Conservation (phyloP, 805 yeast species). For the Cyberlindnera subsufficiens region DNA sequence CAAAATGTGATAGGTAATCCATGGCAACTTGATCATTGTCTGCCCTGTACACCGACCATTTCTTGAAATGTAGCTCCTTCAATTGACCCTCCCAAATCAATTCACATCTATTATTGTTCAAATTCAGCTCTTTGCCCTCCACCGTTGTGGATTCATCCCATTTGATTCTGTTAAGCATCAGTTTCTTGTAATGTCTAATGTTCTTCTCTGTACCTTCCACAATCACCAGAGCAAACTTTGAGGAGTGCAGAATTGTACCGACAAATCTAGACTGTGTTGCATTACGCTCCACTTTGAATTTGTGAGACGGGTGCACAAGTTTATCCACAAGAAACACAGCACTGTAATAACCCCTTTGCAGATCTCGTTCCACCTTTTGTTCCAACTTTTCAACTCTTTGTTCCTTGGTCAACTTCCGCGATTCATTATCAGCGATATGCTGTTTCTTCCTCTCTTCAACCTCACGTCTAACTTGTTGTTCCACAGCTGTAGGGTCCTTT, state of each 20-base stretch:
- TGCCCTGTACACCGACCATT: conserved; percentile 64
- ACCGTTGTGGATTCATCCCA: conserved; percentile 54
- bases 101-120: conserved; percentile 38
- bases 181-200: conserved; percentile 54
- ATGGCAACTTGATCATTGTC: conserved; percentile 43
- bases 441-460: conserved; percentile 51
- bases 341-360: conserved; percentile 45
- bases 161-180: conserved; percentile 54
- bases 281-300: conserved; percentile 71
- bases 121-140: conserved; percentile 27
- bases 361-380: conserved; percentile 41
- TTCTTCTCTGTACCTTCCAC: conserved; percentile 70
- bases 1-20: conserved; percentile 42
- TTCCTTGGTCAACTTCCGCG: conserved; percentile 56
- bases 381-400: conserved; percentile 45
- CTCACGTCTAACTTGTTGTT: conserved; percentile 61
- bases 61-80: conserved; percentile 45
- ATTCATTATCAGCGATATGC: conserved; percentile 59
- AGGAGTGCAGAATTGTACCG: conserved; percentile 48
- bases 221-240: conserved; percentile 49
- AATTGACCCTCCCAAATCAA: conserved; percentile 72
- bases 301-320: conserved; percentile 58
- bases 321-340: conserved; percentile 54
- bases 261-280: conserved; percentile 65
- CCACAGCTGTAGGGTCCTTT: conserved; percentile 84